Conservation (phyloP, 2,329 filamentous ascomycete genomes). For the Cladophialophora psammophila region DNA sequence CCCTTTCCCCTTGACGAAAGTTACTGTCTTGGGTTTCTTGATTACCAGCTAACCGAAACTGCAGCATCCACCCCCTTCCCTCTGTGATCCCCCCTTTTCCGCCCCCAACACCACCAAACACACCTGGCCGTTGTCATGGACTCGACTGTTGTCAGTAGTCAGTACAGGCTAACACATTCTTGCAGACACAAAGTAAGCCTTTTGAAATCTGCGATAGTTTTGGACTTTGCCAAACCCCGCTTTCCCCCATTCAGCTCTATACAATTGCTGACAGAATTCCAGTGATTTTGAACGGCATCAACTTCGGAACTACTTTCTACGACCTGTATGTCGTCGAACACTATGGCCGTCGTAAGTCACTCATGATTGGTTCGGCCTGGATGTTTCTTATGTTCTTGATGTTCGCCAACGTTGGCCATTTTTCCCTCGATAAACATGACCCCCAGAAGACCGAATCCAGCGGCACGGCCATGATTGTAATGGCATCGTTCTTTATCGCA, state of each 20-base stretch:
- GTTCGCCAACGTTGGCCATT: slow-evolving; percentile 66
- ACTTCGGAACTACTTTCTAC: slow-evolving; percentile 82
- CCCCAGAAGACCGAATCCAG: slow-evolving; percentile 56
- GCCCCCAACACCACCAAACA: not conserved
- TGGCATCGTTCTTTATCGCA: slow-evolving; percentile 76
- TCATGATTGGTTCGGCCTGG: slow-evolving; percentile 77
- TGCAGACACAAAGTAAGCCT: slow-evolving; percentile 3
- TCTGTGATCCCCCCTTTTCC: not conserved
- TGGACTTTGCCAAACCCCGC: not conserved
- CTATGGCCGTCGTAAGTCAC: slow-evolving; percentile 79
- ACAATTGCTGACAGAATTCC: slow-evolving; percentile 59
- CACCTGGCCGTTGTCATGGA: not conserved
- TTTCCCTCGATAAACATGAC: slow-evolving; percentile 48
- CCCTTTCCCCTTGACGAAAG: not conserved
- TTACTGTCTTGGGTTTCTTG: not conserved
- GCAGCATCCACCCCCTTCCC: not conserved
- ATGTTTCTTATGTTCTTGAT: slow-evolving; percentile 79
- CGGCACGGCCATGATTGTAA: slow-evolving; percentile 74
- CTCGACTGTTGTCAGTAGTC: not conserved
- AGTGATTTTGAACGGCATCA: slow-evolving; percentile 85
- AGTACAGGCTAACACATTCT: not conserved
- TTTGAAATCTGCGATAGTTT: not conserved
- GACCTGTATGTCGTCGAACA: slow-evolving; percentile 87
- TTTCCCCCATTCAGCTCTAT: not conserved
- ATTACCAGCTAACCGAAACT: not conserved